Conservation (phyloP, 805 yeast species). For the Torulaspora franciscae region DNA sequence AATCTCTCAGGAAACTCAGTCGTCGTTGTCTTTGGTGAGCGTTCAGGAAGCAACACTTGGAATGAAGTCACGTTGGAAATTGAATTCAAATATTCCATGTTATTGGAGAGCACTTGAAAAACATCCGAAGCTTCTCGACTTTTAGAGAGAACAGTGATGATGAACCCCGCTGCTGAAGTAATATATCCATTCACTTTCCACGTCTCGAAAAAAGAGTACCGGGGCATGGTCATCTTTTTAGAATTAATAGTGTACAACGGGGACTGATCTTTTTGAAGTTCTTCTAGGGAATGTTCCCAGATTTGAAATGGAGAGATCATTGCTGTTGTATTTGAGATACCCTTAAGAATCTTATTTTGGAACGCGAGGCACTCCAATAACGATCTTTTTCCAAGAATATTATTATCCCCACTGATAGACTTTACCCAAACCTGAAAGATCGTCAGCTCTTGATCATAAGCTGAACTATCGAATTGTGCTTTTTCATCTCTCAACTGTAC, state of each 20-base stretch:
- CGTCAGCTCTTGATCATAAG: slow-evolving; percentile 13
- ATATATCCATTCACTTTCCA: slow-evolving; percentile 43
- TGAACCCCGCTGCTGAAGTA: slow-evolving; percentile 39
- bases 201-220: slow-evolving; percentile 37
- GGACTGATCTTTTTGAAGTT: slow-evolving; percentile 33
- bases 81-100: slow-evolving; percentile 26
- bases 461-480: slow-evolving; percentile 25
- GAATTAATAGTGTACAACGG: slow-evolving; percentile 40
- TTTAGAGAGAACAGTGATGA: slow-evolving; percentile 35
- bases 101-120: slow-evolving; percentile 30
- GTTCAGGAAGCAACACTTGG: slow-evolving; percentile 13
- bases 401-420: slow-evolving; percentile 11
- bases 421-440: slow-evolving; percentile 24
- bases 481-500: slow-evolving; percentile 10
- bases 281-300: slow-evolving; percentile 39
- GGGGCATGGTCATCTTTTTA: slow-evolving; percentile 21
- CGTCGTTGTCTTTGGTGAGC: slow-evolving; percentile 3
- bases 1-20: slow-evolving; percentile 21
- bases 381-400: slow-evolving; percentile 37
- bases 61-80: slow-evolving; percentile 19
- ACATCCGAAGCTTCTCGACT: slow-evolving; percentile 8
- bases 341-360: slow-evolving; percentile 34
- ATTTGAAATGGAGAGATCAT: slow-evolving; percentile 42
- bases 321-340: slow-evolving; percentile 11
- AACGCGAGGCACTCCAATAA: slow-evolving; percentile 35